Evolutionary conservation across 176 grass and related monocot genomes (phyloP).

Genomic region (Musa beccarii): DNA sequence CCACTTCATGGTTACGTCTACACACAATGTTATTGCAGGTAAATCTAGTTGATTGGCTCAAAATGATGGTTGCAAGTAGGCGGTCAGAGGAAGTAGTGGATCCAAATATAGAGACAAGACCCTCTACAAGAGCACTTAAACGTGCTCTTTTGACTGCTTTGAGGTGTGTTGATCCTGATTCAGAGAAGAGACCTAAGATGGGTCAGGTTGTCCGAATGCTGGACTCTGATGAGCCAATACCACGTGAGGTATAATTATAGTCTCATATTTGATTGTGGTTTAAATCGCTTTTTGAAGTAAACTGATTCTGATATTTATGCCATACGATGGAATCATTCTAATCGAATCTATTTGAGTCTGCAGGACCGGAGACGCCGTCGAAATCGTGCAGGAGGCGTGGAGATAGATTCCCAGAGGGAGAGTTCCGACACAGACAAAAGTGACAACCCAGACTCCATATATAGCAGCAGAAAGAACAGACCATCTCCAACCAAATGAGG

Average conservation of each 20-base stretch:
- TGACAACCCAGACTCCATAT: constrained; percentile 60
- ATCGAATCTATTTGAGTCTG: constrained; percentile 1
- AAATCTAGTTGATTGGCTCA: constrained; percentile 97
- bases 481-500: constrained; percentile 41
- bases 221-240: constrained; percentile 81
- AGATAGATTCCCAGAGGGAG: constrained; percentile 64
- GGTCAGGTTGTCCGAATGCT: constrained; percentile 93
- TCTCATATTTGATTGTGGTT: neutral
- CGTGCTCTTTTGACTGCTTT: constrained; percentile 81
- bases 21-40: constrained; percentile 37
- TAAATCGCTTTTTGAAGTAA: neutral
- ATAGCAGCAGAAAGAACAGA: constrained; percentile 34
- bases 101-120: constrained; percentile 64
- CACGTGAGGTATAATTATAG: constrained; percentile 46
- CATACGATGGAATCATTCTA: neutral
- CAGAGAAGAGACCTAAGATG: constrained; percentile 98
- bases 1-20: neutral
- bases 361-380: constrained; percentile 60
- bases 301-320: no score
- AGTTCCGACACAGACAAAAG: constrained; percentile 79
- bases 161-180: constrained; percentile 92
- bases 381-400: constrained; percentile 37
- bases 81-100: constrained; percentile 93
- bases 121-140: constrained; percentile 81
- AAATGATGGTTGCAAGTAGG: constrained; percentile 94